Evolutionary conservation across 345 rosid genomes (phyloP).

Genomic region (Sisymbrium irio): DNA sequence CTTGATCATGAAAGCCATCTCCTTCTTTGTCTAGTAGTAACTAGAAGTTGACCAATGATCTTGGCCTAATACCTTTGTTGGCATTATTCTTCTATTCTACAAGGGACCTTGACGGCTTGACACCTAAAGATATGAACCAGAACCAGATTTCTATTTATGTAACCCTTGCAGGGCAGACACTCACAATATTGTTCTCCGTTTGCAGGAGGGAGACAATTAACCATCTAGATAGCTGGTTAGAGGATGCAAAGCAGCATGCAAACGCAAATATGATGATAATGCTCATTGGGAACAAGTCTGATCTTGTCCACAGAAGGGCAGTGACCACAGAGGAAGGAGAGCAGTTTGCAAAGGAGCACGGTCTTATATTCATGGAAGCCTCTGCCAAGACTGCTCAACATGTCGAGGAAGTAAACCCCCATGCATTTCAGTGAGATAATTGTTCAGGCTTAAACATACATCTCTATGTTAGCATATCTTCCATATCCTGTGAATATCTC

Average conservation of each 20-base stretch:
- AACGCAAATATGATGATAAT: slow-evolving; percentile 96
- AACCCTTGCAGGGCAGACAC: background rate
- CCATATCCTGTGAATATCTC: too few species aligned
- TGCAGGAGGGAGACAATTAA: slow-evolving; percentile 90
- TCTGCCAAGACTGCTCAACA: slow-evolving; percentile 98
- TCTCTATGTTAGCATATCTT: too few species aligned
- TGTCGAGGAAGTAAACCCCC: slow-evolving; percentile 73
- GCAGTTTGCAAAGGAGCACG: slow-evolving; percentile 94
- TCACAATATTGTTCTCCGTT: background rate
- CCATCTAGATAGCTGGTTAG: slow-evolving; percentile 96
- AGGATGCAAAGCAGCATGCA: slow-evolving; percentile 97
- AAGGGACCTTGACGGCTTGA: too few species aligned
- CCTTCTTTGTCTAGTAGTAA: background rate
- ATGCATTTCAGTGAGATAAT: background rate
- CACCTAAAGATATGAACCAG: too few species aligned
- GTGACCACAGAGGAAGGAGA: slow-evolving; percentile 96
- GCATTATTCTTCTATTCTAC: background rate
- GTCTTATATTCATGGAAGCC: slow-evolving; percentile 97
- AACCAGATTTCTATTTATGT: background rate
- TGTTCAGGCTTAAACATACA: background rate
- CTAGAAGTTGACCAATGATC: background rate
- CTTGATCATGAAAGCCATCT: background rate
- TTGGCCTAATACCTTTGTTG: too few species aligned
- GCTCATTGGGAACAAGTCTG: slow-evolving; percentile 93
- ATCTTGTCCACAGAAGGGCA: slow-evolving; percentile 95